Conservation (phyloP, 148 eudicot species). For the Chenopodium album region DNA sequence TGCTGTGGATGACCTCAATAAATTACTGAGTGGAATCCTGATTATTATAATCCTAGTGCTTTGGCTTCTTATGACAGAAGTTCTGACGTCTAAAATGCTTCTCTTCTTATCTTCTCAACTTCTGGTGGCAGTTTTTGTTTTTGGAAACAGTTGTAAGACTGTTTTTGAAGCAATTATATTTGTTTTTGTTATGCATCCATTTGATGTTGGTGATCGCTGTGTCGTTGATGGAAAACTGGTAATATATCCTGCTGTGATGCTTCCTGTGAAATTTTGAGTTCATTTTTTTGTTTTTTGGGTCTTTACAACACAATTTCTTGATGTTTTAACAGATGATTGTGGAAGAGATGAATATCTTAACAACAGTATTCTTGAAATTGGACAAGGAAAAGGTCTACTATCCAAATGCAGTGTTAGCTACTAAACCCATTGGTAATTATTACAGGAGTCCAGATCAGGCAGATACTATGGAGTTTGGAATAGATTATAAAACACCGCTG, state of each 20-base stretch:
- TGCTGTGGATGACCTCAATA: constrained; percentile 69
- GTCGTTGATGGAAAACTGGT: constrained; percentile 61
- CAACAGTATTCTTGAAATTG: constrained; percentile 51
- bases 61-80: constrained; percentile 66
- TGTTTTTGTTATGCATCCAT: constrained; percentile 81
- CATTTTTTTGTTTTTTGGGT: not conserved
- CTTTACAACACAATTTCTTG: not conserved
- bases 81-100: constrained; percentile 54
- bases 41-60: constrained; percentile 37
- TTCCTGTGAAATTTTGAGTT: not conserved
- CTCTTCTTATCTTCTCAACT: constrained; percentile 69
- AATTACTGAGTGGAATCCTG: constrained; percentile 47
- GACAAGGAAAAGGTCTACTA: constrained; percentile 67
- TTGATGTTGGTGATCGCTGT: constrained; percentile 80
- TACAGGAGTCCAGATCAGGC: constrained; percentile 77
- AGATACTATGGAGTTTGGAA: constrained; percentile 52
- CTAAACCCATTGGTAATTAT: constrained; percentile 63
- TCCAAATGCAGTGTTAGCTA: constrained; percentile 61
- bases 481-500: constrained; percentile 59
- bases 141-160: constrained; percentile 78
- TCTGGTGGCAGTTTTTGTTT: constrained; percentile 63
- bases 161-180: constrained; percentile 74
- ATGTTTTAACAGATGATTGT: constrained; percentile 53
- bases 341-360: constrained; percentile 74
- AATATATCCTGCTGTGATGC: constrained; percentile 11